These are phyloP conservation scores for Dactylellina haptotyla DNA, from an alignment of 2,329 filamentous ascomycete genomes.

Conservation along the genomic window DNA sequence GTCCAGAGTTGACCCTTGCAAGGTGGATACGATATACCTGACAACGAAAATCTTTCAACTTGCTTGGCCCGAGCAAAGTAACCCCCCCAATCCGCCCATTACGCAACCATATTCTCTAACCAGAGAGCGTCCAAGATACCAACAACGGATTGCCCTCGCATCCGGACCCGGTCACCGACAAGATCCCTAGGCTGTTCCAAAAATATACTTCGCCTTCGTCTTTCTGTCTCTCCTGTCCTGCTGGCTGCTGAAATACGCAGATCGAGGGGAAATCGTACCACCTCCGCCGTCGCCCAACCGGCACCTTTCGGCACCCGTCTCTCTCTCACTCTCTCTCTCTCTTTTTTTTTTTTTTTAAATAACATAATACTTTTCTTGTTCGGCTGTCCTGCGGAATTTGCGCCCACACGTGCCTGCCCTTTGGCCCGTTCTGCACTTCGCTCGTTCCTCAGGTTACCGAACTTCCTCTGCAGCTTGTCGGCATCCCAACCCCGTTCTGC, in stretches of 20 bases:
- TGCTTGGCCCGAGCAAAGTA: slow-evolving; percentile 15
- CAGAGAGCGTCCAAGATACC: neutral
- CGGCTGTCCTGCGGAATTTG: neutral
- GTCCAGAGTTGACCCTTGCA: slow-evolving; percentile 13
- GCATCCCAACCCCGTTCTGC: slow-evolving; percentile 31
- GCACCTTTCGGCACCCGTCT: too few relatives aligned
- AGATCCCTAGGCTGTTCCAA: slow-evolving; percentile 45
- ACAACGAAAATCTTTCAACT: slow-evolving; percentile 8
- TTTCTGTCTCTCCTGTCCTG: slow-evolving; percentile 2
- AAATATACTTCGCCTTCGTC: slow-evolving; percentile 22
- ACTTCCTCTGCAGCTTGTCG: slow-evolving; percentile 25
- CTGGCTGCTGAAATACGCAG: slow-evolving; percentile 51
- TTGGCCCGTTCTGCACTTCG: slow-evolving; percentile 3
- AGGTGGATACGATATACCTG: slow-evolving; percentile 19
- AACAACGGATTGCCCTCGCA: slow-evolving; percentile 32
- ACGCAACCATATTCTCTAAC: slow-evolving; percentile 9
- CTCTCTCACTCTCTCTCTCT: neutral
- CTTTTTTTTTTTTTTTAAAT: neutral
- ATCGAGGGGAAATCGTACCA: slow-evolving; percentile 21
- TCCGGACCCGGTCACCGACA: slow-evolving; percentile 47
- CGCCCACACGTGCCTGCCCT: slow-evolving; percentile 1
- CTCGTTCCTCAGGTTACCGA: slow-evolving; percentile 50
- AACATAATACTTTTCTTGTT: neutral
- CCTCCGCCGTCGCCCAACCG: neutral
- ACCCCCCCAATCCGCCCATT: slow-evolving; percentile 6